phyloP scores from a whole-genome alignment of 2,329 filamentous ascomycete genomes.

The Aspergillus spinulosporus region DNA sequence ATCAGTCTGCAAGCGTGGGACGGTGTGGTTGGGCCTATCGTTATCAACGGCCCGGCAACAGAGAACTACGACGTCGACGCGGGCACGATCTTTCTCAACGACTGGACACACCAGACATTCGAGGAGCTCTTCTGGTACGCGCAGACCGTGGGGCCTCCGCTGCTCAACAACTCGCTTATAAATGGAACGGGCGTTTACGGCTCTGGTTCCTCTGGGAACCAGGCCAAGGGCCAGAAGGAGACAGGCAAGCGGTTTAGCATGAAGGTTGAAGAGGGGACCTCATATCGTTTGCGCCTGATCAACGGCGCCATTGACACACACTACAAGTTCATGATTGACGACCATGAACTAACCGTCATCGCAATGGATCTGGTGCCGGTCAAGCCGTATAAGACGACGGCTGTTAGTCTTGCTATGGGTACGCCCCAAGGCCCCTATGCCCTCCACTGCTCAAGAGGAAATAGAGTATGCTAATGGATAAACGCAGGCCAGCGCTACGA shows the following conservation, averaged over 20 bases:
- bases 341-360: slow-evolving; percentile 60
- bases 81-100: slow-evolving; percentile 37
- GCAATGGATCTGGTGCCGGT: slow-evolving; percentile 61
- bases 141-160: slow-evolving; percentile 25
- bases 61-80: slow-evolving; percentile 42
- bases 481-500: slow-evolving; percentile 41
- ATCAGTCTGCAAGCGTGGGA: slow-evolving; percentile 46
- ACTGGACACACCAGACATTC: slow-evolving; percentile 32
- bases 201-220: not conserved
- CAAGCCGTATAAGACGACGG: slow-evolving; percentile 53
- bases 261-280: slow-evolving; percentile 44
- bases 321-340: slow-evolving; percentile 50
- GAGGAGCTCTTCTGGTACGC: slow-evolving; percentile 27
- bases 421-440: slow-evolving; percentile 2
- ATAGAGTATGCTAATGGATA: not conserved
- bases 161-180: slow-evolving; percentile 49
- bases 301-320: slow-evolving; percentile 30
- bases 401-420: slow-evolving; percentile 49
- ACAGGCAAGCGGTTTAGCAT: slow-evolving; percentile 47
- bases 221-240: slow-evolving; percentile 19
- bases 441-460: not conserved
- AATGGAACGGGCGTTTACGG: slow-evolving; percentile 44
- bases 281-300: slow-evolving; percentile 30
- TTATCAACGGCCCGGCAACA: slow-evolving; percentile 47
- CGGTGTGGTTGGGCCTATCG: slow-evolving; percentile 61